These are phyloP conservation scores for Ascochyta lentis DNA, from an alignment of 2,329 filamentous ascomycete genomes.

Conservation along the genomic window DNA sequence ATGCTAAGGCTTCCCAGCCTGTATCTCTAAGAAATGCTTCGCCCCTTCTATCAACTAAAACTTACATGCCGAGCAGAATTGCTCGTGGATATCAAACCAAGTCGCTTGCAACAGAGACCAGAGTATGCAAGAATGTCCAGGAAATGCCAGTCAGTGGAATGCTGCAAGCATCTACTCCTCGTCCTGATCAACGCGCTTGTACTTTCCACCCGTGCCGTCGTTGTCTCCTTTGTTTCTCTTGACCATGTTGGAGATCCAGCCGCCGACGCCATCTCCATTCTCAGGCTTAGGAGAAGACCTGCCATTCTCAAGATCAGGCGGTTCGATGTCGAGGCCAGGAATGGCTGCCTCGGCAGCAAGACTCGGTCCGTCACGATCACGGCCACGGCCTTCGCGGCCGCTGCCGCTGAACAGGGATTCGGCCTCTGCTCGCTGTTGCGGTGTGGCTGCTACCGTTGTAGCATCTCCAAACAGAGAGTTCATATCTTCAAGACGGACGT, in stretches of 20 bases:
- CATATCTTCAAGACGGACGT: constrained; percentile 96
- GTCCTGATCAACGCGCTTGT: constrained; percentile 56
- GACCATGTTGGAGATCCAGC: constrained; percentile 74
- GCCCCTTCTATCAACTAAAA: constrained; percentile 39
- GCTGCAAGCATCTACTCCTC: constrained; percentile 27
- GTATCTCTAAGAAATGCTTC: constrained; percentile 32
- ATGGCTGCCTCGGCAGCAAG: constrained; percentile 68
- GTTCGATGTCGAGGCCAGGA: constrained; percentile 81
- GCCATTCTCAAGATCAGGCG: constrained; percentile 67
- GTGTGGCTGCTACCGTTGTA: constrained; percentile 81
- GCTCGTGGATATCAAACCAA: constrained; percentile 37
- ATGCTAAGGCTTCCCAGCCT: constrained; percentile 17
- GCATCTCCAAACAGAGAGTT: constrained; percentile 92
- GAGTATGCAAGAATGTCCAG: constrained; percentile 28
- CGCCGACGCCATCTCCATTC: constrained; percentile 64
- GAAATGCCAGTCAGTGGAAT: constrained; percentile 25
- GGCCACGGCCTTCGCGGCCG: constrained; percentile 60
- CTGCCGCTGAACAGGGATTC: constrained; percentile 76
- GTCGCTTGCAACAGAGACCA: constrained; percentile 24
- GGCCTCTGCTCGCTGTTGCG: constrained; percentile 76
- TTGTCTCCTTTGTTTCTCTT: constrained; percentile 58
- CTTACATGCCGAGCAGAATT: constrained; percentile 25
- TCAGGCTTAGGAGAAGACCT: constrained; percentile 49
- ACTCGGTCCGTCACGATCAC: constrained; percentile 44
- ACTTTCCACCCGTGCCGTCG: constrained; percentile 53